Conservation (phyloP, 257 asterid species). For the Rehmannia glutinosa region DNA sequence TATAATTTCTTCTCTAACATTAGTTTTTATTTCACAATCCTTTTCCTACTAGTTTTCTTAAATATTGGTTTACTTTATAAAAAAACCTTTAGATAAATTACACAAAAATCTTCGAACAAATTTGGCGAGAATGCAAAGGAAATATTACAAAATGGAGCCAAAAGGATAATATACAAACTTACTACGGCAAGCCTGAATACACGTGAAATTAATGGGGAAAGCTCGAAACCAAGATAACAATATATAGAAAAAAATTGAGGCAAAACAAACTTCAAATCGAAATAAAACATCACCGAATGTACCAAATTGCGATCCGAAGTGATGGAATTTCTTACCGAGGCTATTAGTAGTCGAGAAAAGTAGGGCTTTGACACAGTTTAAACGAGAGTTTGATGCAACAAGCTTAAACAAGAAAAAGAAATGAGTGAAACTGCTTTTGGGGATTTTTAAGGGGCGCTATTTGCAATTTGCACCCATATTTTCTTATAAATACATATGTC, state of each 20-base stretch:
- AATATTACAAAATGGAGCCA: background rate
- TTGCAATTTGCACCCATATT: too few relatives aligned
- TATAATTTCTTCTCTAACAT: too few relatives aligned
- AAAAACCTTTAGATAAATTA: too few relatives aligned
- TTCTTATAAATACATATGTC: too few relatives aligned
- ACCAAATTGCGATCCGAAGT: background rate
- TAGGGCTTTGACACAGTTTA: conserved; percentile 6
- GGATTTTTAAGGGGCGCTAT: too few relatives aligned
- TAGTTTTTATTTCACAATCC: too few relatives aligned
- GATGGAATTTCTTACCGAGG: background rate
- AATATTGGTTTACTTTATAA: too few relatives aligned
- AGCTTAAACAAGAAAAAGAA: too few relatives aligned
- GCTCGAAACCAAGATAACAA: background rate
- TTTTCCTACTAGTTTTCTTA: too few relatives aligned
- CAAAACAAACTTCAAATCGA: background rate
- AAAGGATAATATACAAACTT: background rate
- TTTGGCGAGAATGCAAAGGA: background rate
- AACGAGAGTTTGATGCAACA: too few relatives aligned
- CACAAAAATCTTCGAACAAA: background rate
- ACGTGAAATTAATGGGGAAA: background rate
- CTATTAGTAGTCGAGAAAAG: background rate
- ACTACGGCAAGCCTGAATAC: background rate
- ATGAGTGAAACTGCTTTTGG: background rate
- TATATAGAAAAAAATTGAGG: background rate
- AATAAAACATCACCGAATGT: background rate